These are phyloP conservation scores for Tremellales sp. DNA, from an alignment of 1,284 basidiomycete species.

Conservation along the genomic window DNA sequence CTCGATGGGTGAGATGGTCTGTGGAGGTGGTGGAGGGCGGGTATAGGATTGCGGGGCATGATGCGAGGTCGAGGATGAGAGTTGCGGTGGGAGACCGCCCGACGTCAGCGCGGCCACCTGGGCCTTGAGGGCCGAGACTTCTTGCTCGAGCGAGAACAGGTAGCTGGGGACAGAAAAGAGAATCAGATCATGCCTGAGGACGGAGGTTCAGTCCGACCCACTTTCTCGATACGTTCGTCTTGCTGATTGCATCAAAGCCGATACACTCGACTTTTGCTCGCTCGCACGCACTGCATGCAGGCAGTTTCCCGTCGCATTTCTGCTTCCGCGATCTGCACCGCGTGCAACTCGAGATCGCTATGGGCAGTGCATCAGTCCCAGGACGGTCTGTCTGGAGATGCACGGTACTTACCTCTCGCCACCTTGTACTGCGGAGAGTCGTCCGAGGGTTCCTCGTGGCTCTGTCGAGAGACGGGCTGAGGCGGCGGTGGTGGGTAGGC, in stretches of 20 bases:
- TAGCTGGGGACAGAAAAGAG: conserved; percentile 41
- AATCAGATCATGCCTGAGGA: neutral
- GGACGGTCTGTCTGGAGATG: no score
- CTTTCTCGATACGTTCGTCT: conserved; percentile 51
- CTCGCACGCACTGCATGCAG: conserved; percentile 46
- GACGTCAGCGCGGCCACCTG: conserved; percentile 38
- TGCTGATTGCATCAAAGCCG: conserved; percentile 50
- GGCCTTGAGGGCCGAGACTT: conserved; percentile 44
- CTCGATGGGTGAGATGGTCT: no score
- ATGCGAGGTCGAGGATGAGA: no score
- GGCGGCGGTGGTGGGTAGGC: neutral
- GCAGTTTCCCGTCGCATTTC: conserved; percentile 50
- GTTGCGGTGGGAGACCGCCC: no score
- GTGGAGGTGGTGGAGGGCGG: no score
- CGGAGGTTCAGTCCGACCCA: conserved; percentile 23
- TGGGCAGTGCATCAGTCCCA: no score
- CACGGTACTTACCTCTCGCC: no score
- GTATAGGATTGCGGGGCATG: conserved; percentile 19
- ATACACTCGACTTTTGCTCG: conserved; percentile 51
- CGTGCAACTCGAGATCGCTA: conserved; percentile 50
- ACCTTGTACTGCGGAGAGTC: conserved; percentile 40
- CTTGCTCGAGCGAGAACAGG: conserved; percentile 49
- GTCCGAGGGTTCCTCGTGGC: neutral
- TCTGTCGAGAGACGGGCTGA: neutral
- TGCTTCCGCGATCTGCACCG: conserved; percentile 47